Evolutionary conservation across 1,139 yeast genomes (phyloP).

Genomic region (Schwanniomyces etchellsii): DNA sequence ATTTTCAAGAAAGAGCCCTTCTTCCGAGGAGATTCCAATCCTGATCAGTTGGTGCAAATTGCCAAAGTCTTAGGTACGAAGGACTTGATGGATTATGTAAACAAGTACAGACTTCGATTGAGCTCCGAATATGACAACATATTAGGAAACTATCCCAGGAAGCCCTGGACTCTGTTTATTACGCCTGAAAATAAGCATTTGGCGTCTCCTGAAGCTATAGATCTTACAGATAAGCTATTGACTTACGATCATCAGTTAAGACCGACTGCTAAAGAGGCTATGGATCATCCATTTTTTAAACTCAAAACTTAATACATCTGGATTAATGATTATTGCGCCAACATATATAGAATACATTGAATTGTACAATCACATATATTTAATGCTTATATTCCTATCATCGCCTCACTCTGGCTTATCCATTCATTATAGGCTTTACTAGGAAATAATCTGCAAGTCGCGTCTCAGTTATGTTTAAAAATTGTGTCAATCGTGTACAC

Average conservation of each 20-base stretch:
- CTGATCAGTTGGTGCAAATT: slow-evolving; percentile 75
- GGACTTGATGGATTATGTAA: slow-evolving; percentile 52
- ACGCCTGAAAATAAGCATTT: slow-evolving; percentile 47
- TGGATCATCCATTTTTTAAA: slow-evolving; percentile 55
- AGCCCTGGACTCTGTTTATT: slow-evolving; percentile 62
- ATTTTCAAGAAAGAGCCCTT: slow-evolving; percentile 74
- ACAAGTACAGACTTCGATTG: slow-evolving; percentile 56
- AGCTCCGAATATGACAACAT: slow-evolving; percentile 63
- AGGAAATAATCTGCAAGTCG: no score
- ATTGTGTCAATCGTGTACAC: no score
- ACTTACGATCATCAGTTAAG: slow-evolving; percentile 71
- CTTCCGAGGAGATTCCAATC: slow-evolving; percentile 73
- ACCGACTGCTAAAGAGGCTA: slow-evolving; percentile 71
- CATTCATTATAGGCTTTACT: no score
- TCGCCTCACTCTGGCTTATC: no score
- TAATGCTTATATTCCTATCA: no score
- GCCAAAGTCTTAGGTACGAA: slow-evolving; percentile 74
- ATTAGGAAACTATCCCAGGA: slow-evolving; percentile 59
- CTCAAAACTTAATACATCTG: slow-evolving; percentile 7
- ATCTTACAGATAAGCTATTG: slow-evolving; percentile 59
- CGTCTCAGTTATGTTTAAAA: no score
- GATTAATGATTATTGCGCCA: no score
- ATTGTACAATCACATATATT: no score
- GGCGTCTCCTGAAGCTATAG: slow-evolving; percentile 57
- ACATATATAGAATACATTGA: no score